A percentile compares a stretch with the other conserved stretches of the same genome.
These are phyloP conservation scores for Triticum urartu DNA, from an alignment of 176 grass and related monocot genomes.

Conservation along the genomic window DNA sequence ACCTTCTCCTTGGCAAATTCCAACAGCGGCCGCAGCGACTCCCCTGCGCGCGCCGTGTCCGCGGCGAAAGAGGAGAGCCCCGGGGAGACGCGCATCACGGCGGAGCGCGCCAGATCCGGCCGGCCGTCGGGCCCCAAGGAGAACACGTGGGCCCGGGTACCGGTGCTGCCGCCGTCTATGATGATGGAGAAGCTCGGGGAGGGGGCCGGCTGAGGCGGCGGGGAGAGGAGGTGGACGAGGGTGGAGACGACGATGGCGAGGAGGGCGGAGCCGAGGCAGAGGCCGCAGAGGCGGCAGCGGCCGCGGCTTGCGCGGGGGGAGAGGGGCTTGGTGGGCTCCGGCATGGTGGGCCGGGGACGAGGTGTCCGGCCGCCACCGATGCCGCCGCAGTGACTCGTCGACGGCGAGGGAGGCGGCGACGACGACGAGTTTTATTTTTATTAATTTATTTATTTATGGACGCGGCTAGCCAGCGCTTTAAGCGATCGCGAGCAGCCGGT, in stretches of 20 bases:
- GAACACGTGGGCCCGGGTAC: conserved; percentile 82
- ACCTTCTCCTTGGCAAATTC: conserved; percentile 58
- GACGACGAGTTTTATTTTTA: conserved; percentile 26
- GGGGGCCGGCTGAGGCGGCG: not conserved
- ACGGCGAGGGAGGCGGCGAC: conserved; percentile 46
- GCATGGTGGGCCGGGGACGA: conserved; percentile 31
- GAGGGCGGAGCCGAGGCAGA: conserved; percentile 48
- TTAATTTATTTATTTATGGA: not conserved
- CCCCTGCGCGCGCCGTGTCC: conserved; percentile 44
- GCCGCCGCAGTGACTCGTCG: conserved; percentile 44
- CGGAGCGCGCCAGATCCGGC: conserved; percentile 69
- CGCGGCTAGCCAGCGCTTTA: too few species aligned
- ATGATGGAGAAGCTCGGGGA: conserved; percentile 51
- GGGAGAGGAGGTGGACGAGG: conserved; percentile 30
- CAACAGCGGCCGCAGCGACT: conserved; percentile 52
- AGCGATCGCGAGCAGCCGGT: too few species aligned
- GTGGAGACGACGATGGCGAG: conserved; percentile 39
- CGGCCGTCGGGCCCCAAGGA: conserved; percentile 38
- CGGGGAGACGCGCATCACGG: conserved; percentile 64
- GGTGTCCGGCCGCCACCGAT: conserved; percentile 15
- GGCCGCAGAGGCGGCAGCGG: conserved; percentile 36
- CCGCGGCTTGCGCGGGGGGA: conserved; percentile 28
- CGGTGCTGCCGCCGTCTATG: conserved; percentile 83
- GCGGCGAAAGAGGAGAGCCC: conserved; percentile 68
- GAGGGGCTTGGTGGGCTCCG: conserved; percentile 37